Evolutionary conservation across 768 basidiomycete genomes (phyloP), one percentile per base, ranked within the genome.

Genomic region (Dioszegia crocea): DNA sequence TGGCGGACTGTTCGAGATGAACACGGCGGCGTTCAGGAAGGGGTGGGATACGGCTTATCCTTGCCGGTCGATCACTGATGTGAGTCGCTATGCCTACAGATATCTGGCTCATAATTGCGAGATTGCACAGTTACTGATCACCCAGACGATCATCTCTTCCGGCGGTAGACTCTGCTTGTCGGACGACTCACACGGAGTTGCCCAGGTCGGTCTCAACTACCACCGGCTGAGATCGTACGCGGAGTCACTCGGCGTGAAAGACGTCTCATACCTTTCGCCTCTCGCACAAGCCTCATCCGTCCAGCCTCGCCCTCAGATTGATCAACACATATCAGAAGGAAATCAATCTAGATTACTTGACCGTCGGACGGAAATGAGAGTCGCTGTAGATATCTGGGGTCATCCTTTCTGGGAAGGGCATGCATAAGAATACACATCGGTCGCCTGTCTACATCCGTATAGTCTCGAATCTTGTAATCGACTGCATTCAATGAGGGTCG

Each of bases 131-230:
- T 5, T 26, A 17, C 31, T 57, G 31, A 46, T 49, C 21, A 11
- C 51, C 14, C 30, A 71, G 94, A 69, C 87, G 23, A 88, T 97
- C 57, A 65, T 84, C n/a, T 71, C 80, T 41, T 76, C 81, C 47
- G 83, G 82, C 10, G 96, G 93, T 2, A 83, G 84, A 23, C 84
- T 96, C 63, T 83, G 86, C 19, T 81, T 99, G 26, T 98, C 94
- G 4, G 96, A 98, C 73, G 96, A 98, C 78, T 93, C 92, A 52
- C 96, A 99, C 69, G 91, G 90, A 0, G 88, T 91, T 1, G 84
- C 85, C 29, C 84, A 85, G 9, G 91, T 98, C 54, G 92, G 91
- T 0, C 80, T 91, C 58, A 91, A 97, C 76, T 99, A 97, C 67
- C 70, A 79, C 55, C 80, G 82, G 19, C 76, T 88, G 61, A 80